A percentile compares a stretch with the other conserved stretches of the same genome.
Conservation (phyloP, 352 stramenopile species). For the Pythium oligandrum region DNA sequence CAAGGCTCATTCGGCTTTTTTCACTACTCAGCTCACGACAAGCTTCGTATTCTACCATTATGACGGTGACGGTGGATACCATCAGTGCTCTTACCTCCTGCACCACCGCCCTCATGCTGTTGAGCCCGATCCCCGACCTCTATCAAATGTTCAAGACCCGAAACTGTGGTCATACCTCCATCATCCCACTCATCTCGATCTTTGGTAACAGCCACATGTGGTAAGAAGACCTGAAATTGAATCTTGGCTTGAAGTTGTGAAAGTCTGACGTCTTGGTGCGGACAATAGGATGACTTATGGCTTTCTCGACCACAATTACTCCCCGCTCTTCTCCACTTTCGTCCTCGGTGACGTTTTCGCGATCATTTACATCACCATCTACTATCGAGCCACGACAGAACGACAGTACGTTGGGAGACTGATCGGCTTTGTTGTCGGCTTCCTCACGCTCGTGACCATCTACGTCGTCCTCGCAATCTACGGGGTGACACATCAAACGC, state of each 20-base stretch:
- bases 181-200: conserved; percentile 47
- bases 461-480: conserved; percentile 38
- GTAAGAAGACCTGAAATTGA: not conserved
- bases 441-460: conserved; percentile 25
- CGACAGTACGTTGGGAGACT: conserved; percentile 29
- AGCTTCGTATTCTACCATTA: not conserved
- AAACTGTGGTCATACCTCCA: conserved; percentile 33
- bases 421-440: conserved; percentile 13
- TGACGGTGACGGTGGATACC: conserved; percentile 16
- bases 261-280: not conserved
- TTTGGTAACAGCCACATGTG: conserved; percentile 39
- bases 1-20: too few species aligned
- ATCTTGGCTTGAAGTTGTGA: too few species aligned
- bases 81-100: conserved; percentile 27
- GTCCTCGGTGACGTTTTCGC: conserved; percentile 33
- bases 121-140: conserved; percentile 39
- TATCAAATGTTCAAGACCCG: conserved; percentile 27
- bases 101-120: conserved; percentile 30
- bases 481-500: conserved; percentile 25
- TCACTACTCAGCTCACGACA: too few species aligned
- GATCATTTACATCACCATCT: conserved; percentile 41
- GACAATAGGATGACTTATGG: conserved; percentile 32
- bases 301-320: conserved; percentile 39
- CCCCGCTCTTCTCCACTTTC: conserved; percentile 47
- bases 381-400: conserved; percentile 41